Conservation (phyloP, 805 yeast species). For the Nakazawaea pomicola region DNA sequence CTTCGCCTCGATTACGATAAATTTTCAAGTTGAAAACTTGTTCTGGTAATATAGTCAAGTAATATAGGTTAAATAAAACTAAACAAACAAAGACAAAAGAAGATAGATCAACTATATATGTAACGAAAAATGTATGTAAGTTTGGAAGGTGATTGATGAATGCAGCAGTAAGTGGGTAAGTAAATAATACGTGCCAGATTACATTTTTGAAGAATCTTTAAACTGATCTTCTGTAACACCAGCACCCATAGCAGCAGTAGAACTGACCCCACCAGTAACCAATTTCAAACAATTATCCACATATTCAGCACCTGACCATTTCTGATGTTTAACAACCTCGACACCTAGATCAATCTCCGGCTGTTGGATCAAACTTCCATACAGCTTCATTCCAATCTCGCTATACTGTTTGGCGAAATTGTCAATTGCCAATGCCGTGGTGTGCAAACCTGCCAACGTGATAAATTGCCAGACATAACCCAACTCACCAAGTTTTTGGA, state of each 20-base stretch:
- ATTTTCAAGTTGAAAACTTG: no score
- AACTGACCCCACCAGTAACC: constrained; percentile 90
- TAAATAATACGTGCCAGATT: background rate
- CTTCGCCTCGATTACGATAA: no score
- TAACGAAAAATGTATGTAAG: no score
- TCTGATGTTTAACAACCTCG: constrained; percentile 96
- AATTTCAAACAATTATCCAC: constrained; percentile 85
- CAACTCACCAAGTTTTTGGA: constrained; percentile 75
- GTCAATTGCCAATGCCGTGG: constrained; percentile 89
- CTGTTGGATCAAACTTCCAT: constrained; percentile 82
- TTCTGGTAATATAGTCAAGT: no score
- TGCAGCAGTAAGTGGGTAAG: no score
- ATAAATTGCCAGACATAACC: constrained; percentile 98
- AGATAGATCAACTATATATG: no score
- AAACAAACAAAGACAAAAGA: no score
- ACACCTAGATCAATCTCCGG: constrained; percentile 85
- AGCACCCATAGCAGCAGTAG: constrained; percentile 97
- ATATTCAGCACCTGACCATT: constrained; percentile 98
- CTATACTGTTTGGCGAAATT: constrained; percentile 76
- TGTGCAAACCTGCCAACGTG: constrained; percentile 94
- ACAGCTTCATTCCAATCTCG: constrained; percentile 89
- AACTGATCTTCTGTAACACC: constrained; percentile 98
- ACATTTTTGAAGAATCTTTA: constrained; percentile 29
- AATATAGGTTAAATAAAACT: no score
- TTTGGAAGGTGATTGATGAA: no score